Evolutionary conservation across 108 stramenopile species (phyloP), one percentile per base, ranked within the genome.

Genomic region (Chaetoceros tenuissimus): DNA sequence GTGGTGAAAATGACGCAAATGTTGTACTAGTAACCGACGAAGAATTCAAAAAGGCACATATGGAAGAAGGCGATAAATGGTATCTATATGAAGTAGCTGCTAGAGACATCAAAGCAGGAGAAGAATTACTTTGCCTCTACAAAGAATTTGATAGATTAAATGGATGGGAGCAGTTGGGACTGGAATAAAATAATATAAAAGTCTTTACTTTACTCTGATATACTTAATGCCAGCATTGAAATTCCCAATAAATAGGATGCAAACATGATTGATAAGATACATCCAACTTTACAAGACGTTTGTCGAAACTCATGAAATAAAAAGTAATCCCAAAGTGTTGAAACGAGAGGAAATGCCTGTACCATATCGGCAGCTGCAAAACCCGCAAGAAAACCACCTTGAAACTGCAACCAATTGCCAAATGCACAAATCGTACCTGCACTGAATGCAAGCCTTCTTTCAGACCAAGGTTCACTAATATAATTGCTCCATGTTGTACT

Each of bases 301-400:
- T 46, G 51, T 18, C 25, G 51, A 46, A 64, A 75, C 59, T 75
- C 74, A 10, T 64, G 61, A 75, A 75, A 75, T 24, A 69, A 25
- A 43, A 66, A 24, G 19, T 70, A 49, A 66, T 75, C 75, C 75
- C 75, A 77, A 0, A 71, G 5, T 20, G 71, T 77, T n/a, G 71
- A 59, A 10, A 77, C 63, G 48, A 77, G 51, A 17, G 75, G 75
- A 57, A 63, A 77, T 34, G 75, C 70, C 45, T 77, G 75, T 2
- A 77, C 75, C 54, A 77, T 24, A 47, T 77, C 75, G 21, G 75
- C 61, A 18, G 75, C 59, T 27, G 75, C 70, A 58, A 71, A 77
- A 16, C 75, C 75, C 26, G 67, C 75, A 57, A 72, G 24, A 8
- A 44, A 26, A 3, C 70, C 75, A 1, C 70, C 75, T 56, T 72